These are phyloP conservation scores for Amaranthus tricolor DNA, from an alignment of 179 eudicot genomes.

Conservation along the genomic window DNA sequence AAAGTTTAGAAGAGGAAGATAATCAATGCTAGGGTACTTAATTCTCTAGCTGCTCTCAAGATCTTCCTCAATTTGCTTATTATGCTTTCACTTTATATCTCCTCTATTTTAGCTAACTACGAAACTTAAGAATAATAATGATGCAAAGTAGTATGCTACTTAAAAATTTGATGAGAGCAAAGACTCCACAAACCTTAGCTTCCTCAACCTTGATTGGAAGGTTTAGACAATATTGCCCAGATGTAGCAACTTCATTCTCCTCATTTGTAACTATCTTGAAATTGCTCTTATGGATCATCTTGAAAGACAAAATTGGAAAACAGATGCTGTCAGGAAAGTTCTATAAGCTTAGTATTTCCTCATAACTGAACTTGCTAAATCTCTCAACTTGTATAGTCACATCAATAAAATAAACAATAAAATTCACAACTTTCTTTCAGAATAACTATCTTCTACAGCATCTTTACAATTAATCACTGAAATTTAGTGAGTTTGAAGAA, in stretches of 20 bases:
- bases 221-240: constrained; percentile 38
- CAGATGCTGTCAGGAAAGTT: constrained; percentile 11
- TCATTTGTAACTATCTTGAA: constrained; percentile 36
- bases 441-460: neutral
- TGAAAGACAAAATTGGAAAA: constrained; percentile 22
- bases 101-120: no score
- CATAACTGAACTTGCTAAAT: neutral
- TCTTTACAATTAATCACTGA: neutral
- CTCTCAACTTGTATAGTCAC: neutral
- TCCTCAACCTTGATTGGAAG: constrained; percentile 43
- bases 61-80: no score
- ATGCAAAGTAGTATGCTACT: no score
- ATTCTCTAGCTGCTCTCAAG: neutral
- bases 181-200: constrained; percentile 31
- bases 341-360: constrained; percentile 10
- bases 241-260: constrained; percentile 39
- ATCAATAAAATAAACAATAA: no score
- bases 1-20: neutral
- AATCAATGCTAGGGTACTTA: neutral
- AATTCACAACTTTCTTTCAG: no score
- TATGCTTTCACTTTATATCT: no score
- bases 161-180: neutral
- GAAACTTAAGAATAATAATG: no score
- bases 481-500: neutral
- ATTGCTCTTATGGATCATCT: constrained; percentile 48